Base-by-base conservation (phyloP, 768 basidiomycete species). In the Scleroderma bovista region DNA sequence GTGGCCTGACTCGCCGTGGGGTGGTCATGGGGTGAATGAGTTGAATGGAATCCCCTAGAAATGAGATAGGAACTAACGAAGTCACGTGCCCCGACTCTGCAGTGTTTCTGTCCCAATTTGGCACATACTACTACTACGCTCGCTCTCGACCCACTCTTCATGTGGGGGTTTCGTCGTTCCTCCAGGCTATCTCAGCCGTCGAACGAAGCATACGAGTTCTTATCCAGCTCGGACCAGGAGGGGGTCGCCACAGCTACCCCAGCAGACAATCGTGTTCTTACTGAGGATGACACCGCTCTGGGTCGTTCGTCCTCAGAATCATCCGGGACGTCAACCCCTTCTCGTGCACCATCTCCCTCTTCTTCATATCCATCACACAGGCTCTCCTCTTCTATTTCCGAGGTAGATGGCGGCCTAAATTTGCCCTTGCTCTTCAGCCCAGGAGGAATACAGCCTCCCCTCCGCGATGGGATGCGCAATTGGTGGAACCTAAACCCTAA, bases 311-410 rank as follows among this genome's bases (percentile, higher is more conserved):
- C 63, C 48, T 64, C 62, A 48, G 61, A 61, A 36, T 60, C 65
- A 50, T 57, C 69, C 29, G 68, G 73, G 13, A 76, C 83, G 1
- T 80, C 85, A n/a, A 53, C 77, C 13, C 77, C 76, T n/a, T 84
- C 86, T 9, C 80, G 84, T 44, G 70, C 79, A 12, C 58, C 73
- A 13, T 86, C 86, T 0, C 86, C 84, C 7, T 78, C 80, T 33
- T 74, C 76, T 46, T 78, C 79, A 56, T 74, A 76, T 59, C 65
- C 77, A 33, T 70, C 73, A 11, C 68, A 71, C 51, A 69, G 69
- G 19, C 69, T 79, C 32, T 78, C 79, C 6, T 77, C 79, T 29
- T 80, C 76, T 57, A 67, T 72, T 16, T 83, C 80, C 20, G 83
- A 86, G 56, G 75, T 75, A 3, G 86, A 87, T 51, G 77, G 73